These are phyloP conservation scores for Chondrostereum purpureum DNA, from an alignment of 1,284 basidiomycete genomes.

Conservation along the genomic window DNA sequence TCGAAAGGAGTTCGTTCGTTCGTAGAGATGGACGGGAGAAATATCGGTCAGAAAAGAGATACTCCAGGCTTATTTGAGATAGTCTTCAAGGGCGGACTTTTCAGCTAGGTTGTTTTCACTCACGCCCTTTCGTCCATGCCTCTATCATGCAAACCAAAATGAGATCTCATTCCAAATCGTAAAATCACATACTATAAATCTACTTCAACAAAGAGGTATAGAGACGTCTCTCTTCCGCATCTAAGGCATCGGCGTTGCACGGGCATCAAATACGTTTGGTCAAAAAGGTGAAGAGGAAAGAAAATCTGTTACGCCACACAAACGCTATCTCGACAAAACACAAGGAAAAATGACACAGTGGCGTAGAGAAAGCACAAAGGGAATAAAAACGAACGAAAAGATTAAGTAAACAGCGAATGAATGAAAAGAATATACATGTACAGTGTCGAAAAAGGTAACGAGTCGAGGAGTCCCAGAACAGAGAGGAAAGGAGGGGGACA, in stretches of 20 bases:
- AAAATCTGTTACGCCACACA: background rate
- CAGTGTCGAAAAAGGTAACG: no score
- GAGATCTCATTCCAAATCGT: background rate
- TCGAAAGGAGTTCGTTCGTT: background rate
- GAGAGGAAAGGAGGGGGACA: no score
- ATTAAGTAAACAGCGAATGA: no score
- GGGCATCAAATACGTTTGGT: no score
- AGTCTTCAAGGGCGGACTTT: background rate
- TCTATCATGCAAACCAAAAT: background rate
- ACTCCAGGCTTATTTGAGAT: background rate
- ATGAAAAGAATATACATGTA: background rate
- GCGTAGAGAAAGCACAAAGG: background rate
- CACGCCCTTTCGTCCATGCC: background rate
- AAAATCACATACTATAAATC: background rate
- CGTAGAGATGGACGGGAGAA: background rate
- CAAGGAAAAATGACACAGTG: no score
- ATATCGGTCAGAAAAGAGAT: background rate
- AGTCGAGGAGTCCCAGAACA: no score
- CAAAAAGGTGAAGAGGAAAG: background rate
- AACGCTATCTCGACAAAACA: no score
- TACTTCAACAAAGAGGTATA: background rate
- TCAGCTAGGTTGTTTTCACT: background rate
- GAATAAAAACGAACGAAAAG: background rate
- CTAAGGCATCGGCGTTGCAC: background rate
- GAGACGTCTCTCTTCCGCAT: background rate